Conservation (phyloP, 2,329 filamentous ascomycete species). For the Neofusicoccum ribis region DNA sequence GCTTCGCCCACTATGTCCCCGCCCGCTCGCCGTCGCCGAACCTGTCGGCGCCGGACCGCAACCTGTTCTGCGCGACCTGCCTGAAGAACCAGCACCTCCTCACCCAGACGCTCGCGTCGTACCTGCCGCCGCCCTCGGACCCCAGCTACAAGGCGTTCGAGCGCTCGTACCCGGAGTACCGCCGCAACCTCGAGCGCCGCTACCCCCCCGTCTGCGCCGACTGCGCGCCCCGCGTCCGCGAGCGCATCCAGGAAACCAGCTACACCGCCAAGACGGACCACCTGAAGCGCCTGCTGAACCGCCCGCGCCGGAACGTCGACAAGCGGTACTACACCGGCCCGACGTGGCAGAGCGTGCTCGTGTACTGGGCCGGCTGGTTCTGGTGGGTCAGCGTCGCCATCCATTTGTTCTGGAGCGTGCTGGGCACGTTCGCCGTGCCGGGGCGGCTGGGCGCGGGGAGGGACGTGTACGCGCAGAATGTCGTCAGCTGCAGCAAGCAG, state of each 20-base stretch:
- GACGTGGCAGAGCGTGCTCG: constrained; percentile 47
- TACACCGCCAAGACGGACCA: constrained; percentile 86
- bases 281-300: constrained; percentile 72
- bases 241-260: constrained; percentile 67
- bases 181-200: constrained; percentile 70
- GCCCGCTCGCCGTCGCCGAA: constrained; percentile 34
- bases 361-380: constrained; percentile 44
- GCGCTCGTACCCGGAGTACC: constrained; percentile 68
- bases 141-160: constrained; percentile 70
- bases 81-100: constrained; percentile 86
- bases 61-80: constrained; percentile 72
- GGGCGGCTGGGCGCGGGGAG: constrained; percentile 18
- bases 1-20: constrained; percentile 49
- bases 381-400: constrained; percentile 42
- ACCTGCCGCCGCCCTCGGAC: constrained; percentile 66
- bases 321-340: constrained; percentile 31
- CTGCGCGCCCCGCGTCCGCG: constrained; percentile 74
- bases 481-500: constrained; percentile 24
- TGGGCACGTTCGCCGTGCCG: constrained; percentile 27
- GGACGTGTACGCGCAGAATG: constrained; percentile 11
- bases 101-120: constrained; percentile 74
- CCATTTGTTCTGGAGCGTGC: constrained; percentile 38
- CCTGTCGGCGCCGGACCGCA: constrained; percentile 36
- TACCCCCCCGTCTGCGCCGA: constrained; percentile 86
- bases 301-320: constrained; percentile 34